phyloP scores from a whole-genome alignment of 805 yeast species.

The Clavispora phyllophila region DNA sequence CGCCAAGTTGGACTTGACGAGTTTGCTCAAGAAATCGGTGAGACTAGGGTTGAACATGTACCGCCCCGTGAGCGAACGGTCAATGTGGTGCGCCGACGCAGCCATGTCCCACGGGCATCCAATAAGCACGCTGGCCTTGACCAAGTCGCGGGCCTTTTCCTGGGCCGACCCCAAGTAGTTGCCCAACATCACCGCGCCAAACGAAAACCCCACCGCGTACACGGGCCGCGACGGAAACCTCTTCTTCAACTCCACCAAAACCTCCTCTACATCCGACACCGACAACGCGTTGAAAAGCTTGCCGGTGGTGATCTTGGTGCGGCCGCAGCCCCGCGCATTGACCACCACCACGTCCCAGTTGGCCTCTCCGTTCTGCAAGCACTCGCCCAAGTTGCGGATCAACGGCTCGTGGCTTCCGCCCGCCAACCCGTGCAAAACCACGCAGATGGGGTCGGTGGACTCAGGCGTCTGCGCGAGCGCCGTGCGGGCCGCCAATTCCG shows the following conservation, averaged over 20 bases:
- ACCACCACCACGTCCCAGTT: constrained; percentile 63
- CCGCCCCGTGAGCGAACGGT: constrained; percentile 29
- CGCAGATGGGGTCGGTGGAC: constrained; percentile 51
- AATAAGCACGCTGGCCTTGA: constrained; percentile 47
- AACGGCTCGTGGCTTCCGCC: constrained; percentile 85
- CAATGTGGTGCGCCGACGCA: constrained; percentile 43
- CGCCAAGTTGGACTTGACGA: constrained; percentile 32
- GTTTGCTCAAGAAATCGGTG: constrained; percentile 25
- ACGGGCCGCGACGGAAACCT: constrained; percentile 58
- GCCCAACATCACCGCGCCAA: constrained; percentile 68
- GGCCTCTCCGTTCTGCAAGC: constrained; percentile 19
- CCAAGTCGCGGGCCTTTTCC: constrained; percentile 23
- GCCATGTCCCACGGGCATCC: constrained; percentile 76
- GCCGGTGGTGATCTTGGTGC: constrained; percentile 64
- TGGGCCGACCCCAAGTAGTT: constrained; percentile 67
- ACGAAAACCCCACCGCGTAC: constrained; percentile 71
- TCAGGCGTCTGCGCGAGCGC: constrained; percentile 14
- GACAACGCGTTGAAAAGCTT: constrained; percentile 65
- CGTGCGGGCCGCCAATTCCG: constrained; percentile 35
- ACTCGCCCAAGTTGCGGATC: constrained; percentile 53
- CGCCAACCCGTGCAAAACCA: constrained; percentile 70
- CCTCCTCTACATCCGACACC: constrained; percentile 62
- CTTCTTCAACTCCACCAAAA: constrained; percentile 45
- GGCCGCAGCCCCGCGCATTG: constrained; percentile 74
- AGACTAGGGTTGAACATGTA: constrained; percentile 32